Percentiles rank a stretch among this genome's conserved stretches.
Conservation (phyloP, 495 filamentous ascomycete species). For the Poronia punctata region DNA sequence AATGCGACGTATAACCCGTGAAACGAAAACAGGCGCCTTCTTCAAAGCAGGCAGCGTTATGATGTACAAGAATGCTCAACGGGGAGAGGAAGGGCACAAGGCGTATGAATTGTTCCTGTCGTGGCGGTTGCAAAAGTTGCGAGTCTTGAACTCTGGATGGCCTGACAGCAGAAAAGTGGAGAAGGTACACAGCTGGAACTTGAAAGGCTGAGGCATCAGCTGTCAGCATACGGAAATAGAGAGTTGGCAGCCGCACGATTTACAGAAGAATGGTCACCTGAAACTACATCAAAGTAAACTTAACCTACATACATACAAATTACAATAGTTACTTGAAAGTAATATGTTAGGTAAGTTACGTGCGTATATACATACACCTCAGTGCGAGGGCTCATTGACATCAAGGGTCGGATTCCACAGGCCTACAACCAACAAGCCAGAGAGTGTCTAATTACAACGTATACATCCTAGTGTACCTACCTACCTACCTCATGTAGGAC, state of each 20-base stretch:
- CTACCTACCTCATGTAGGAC: no score
- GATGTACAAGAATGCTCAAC: constrained; percentile 9
- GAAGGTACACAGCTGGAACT: constrained; percentile 11
- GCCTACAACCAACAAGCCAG: no score
- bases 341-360: no score
- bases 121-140: constrained; percentile 28
- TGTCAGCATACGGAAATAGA: background rate
- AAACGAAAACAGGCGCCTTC: constrained; percentile 2
- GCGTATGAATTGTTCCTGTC: constrained; percentile 18
- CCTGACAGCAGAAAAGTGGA: constrained; percentile 20
- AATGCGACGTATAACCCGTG: constrained; percentile 4
- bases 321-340: no score
- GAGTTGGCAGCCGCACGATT: background rate
- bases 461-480: no score
- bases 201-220: constrained; percentile 6
- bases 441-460: no score
- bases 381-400: no score
- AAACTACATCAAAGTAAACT: no score
- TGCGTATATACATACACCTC: no score
- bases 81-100: constrained; percentile 14
- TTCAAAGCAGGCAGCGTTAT: constrained; percentile 1
- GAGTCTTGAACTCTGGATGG: constrained; percentile 21
- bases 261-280: constrained; percentile 1
- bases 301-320: no score
- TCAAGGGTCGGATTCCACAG: no score